Evolutionary conservation across 78 protist species (phyloP), one percentile per base, ranked within the genome.

Genomic region (Chrysochromulina parva): DNA sequence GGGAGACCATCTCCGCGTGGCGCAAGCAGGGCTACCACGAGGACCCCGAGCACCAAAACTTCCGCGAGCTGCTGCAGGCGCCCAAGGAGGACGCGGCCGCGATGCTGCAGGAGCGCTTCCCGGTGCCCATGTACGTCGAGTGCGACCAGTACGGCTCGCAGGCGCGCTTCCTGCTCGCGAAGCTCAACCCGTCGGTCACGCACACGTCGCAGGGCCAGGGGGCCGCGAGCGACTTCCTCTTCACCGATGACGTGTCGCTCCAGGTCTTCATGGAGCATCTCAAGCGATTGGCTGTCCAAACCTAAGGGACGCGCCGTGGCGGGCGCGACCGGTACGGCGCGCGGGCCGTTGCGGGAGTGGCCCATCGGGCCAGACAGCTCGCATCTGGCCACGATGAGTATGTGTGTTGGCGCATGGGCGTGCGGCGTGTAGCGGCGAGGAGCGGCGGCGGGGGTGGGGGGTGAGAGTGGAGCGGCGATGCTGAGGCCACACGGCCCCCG

Each of bases 1-100:
- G 99, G 55, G 98, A 96, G 80, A 95, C 96, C 47, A 90, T 98
- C 57, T 98, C 97, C 82, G 60, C 52, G 60, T 98, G 99, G 99
- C 82, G 94, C 59, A 93, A 96, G 86, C 93, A 81, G 20, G 84
- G 55, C n/a, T 47, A 90, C 84, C 97, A 94, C 28, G 92, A 96
- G 67, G 47, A 90, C 38, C 96, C 98, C 69, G 91, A 93, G 71
- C 88, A 97, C 89, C 95, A 78, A 74, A 88, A 86, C 86, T 96
- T 97, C 89, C 76, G 74, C 52, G 62, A 50, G 69, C 94, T 97
- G 84, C 94, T 97, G 28, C 84, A 80, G 81, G 96, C 96, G 71
- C 98, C 98, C 59, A 80, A 60, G 50, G 93, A 93, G 19, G 97
- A 94, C 55, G 97, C 98, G 2, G n/a, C 58, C 28, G n/a, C 3